Conservation (phyloP, 345 rosid species). For the Populus pruinosa region DNA sequence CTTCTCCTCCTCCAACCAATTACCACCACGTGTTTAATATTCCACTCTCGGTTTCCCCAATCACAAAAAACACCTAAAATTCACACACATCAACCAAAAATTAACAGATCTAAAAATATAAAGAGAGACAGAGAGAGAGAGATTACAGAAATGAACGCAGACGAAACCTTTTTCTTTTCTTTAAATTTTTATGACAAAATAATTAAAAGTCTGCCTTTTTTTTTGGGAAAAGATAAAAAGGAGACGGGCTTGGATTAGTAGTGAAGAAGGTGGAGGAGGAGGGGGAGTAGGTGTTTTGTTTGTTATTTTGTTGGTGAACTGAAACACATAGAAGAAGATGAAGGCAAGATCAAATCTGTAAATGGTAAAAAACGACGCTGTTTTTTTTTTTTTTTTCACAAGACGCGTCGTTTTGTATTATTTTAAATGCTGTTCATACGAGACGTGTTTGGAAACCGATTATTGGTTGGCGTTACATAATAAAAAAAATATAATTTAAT, state of each 20-base stretch:
- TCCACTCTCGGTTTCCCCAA: not conserved
- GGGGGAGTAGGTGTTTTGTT: not conserved
- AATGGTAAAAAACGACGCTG: conserved; percentile 21
- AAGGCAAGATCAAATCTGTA: conserved; percentile 15
- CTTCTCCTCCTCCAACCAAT: conserved; percentile 14
- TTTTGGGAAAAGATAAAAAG: not conserved
- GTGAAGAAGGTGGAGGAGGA: not conserved
- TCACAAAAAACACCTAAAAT: conserved; percentile 16
- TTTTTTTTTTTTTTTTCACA: conserved; percentile 1
- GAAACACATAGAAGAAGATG: conserved; percentile 12
- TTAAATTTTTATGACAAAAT: too few species aligned
- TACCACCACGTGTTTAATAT: conserved; percentile 10
- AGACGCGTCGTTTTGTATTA: too few species aligned
- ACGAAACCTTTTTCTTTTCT: not conserved
- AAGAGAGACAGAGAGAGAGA: not conserved
- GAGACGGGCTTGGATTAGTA: not conserved
- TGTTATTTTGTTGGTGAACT: conserved; percentile 30
- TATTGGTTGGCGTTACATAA: too few species aligned
- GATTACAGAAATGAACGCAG: not conserved
- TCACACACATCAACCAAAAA: conserved; percentile 6
- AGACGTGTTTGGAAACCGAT: too few species aligned
- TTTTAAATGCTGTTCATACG: too few species aligned
- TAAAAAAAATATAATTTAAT: too few species aligned
- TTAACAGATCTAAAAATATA: conserved; percentile 1
- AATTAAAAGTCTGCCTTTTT: not conserved